Base-by-base conservation (phyloP, 1,139 yeast species). In the Geotrichum aggregatum region DNA sequence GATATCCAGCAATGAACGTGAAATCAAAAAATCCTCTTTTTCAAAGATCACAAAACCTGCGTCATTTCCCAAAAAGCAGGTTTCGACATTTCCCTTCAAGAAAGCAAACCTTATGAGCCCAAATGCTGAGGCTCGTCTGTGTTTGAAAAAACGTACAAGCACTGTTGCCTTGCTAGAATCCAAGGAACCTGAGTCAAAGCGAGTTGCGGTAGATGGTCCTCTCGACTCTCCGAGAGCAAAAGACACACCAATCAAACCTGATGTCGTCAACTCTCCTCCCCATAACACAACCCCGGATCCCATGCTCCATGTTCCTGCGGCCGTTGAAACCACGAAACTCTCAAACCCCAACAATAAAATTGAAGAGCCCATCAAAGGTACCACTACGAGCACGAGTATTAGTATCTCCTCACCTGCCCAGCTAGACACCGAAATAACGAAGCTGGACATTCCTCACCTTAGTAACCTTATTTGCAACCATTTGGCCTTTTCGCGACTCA, bases 401-500 rank as follows among this genome's bases (percentile, higher is more conserved):
- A 14, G 11, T 33, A 14, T 14, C 11, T 33, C 35, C 11, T 6
- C 39, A 2, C 14, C 39, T 5, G 24, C 30, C 13, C 26, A 31
- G 19, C 2, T 43, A 16, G 47, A 43, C 11, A 5, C 30, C 11
- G 47, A 43, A 13, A 13, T 43, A 3, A 14, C 47, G 19, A 11
- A 10, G 13, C 28, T 43, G 13, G 38, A 43, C 16, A 21, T 43
- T 8, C 18, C 33, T 5, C 22, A 43, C 16, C 35, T 43, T 28
- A 19, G 28, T 5, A 43, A 43, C 11, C 44, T 89, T 8, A 73
- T 88, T 48, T 78, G 83, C 39, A 92, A 92, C 64, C 95, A 88
- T 66, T 74, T 92, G 57, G 97, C 98, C 18, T 91, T 87, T 66
- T 87, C 97, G 4, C 78, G 96, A 58, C 76, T 88, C 30, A 80